Evolutionary conservation across 2,329 filamentous ascomycete species (phyloP), one percentile per base, ranked within the genome.

Genomic region (Acrodontium crateriforme): DNA sequence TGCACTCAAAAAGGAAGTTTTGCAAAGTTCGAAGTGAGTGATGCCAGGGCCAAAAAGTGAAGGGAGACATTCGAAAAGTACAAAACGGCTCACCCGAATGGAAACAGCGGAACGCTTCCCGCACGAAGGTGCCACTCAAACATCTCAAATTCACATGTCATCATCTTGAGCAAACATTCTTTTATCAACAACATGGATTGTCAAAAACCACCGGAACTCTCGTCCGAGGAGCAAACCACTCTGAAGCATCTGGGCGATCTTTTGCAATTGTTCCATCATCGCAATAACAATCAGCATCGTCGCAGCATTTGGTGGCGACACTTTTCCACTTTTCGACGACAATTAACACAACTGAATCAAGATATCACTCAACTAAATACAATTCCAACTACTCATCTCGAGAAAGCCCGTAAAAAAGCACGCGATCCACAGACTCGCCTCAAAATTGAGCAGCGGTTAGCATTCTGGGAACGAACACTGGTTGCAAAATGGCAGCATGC

Each of bases 281-380:
- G 84, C 45, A 89, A 94, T 61, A 77, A 75, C 49, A 95, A 94
- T 59, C 87, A 95, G 58, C 87, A 95, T 54, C 74, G 74, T 30
- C 65, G 69, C 37, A 69, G 75, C 16, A 71, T 73, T 48, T 98
- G 87, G 87, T 95, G 80, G 72, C 70, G 73, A 44, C 63, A 61
- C 45, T 71, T 94, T 36, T 67, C 67, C 29, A 66, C 77, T 38
- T 65, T 94, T 39, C 73, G 81, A 18, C 77, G 80, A 25, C 65
- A 73, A 31, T 52, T 78, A 6, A 56, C 58, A 6, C 65, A 66
- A 30, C 57, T 93, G 2, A 43, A 64, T 1, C 32, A 37, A 2
- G 50, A 45, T 7, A 27, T 47, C 15, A 28, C 32, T n/a, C 31
- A 39, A 7, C 40, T 50, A 9, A 28, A 39, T n/a, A 18, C 28